Conservation (phyloP, 768 basidiomycete species). For the Suillus americanus region DNA sequence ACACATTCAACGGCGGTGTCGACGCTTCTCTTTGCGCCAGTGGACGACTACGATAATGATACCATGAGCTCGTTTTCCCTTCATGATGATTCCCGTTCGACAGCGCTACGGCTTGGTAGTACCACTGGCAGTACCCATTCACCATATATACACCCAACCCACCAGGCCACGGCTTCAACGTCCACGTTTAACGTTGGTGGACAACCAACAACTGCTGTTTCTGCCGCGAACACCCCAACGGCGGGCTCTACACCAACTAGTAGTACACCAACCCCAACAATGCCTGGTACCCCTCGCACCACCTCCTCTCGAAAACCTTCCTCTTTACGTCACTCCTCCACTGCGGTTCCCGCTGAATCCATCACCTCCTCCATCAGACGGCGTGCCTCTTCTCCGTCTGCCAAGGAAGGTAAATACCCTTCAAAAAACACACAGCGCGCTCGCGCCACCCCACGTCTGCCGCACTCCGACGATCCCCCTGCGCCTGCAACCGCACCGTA, state of each 20-base stretch:
- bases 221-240: neutral
- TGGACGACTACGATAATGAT: conserved; percentile 24
- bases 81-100: conserved; percentile 9
- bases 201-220: conserved; percentile 12
- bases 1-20: conserved; percentile 1
- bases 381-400: conserved; percentile 27
- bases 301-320: conserved; percentile 31
- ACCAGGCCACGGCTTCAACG: conserved; percentile 34
- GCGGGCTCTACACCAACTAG: neutral
- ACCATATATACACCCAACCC: conserved; percentile 38
- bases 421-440: conserved; percentile 28
- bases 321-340: conserved; percentile 30
- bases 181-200: conserved; percentile 35
- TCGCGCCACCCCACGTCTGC: conserved; percentile 56
- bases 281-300: conserved; percentile 27
- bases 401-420: conserved; percentile 21
- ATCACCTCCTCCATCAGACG: conserved; percentile 25
- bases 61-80: conserved; percentile 22
- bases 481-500: conserved; percentile 79
- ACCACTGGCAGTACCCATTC: conserved; percentile 28
- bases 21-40: conserved; percentile 9
- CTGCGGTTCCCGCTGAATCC: conserved; percentile 24
- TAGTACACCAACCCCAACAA: conserved; percentile 13
- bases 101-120: conserved; percentile 5
- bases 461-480: conserved; percentile 56